A percentile compares a stretch with the other conserved stretches of the same genome.
These are phyloP conservation scores for Globisporangium middletonii DNA, from an alignment of 352 stramenopile genomes.

Conservation along the genomic window DNA sequence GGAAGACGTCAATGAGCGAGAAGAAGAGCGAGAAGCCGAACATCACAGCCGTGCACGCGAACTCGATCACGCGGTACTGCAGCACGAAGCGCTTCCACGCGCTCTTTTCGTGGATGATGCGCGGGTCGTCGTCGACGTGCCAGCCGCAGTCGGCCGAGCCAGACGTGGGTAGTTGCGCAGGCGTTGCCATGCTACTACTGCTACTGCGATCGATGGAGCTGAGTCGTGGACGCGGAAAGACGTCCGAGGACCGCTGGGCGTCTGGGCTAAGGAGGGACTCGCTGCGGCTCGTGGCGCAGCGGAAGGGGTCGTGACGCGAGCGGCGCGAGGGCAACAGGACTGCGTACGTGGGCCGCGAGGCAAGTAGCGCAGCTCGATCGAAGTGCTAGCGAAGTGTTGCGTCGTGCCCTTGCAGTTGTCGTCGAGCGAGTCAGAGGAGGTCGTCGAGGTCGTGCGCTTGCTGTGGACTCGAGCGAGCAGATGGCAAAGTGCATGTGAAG, in stretches of 20 bases:
- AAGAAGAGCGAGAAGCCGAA: constrained; percentile 41
- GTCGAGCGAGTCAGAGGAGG: neutral
- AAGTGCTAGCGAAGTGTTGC: too few relatives aligned
- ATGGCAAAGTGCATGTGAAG: neutral
- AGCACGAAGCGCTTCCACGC: constrained; percentile 19
- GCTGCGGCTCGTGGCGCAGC: neutral
- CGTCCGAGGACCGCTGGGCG: neutral
- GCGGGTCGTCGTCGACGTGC: constrained; percentile 8
- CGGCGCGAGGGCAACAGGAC: neutral
- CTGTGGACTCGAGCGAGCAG: neutral
- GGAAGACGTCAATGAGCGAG: constrained; percentile 40
- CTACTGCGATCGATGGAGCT: neutral
- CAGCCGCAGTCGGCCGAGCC: neutral
- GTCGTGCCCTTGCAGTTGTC: neutral
- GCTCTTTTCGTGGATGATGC: constrained; percentile 14
- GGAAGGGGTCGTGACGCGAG: neutral
- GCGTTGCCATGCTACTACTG: constrained; percentile 7
- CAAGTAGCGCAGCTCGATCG: too few relatives aligned
- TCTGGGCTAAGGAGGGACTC: neutral
- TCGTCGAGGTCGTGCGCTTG: too few relatives aligned
- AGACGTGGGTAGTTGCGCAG: neutral
- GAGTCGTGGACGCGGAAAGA: too few relatives aligned
- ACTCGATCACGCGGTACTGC: constrained; percentile 51
- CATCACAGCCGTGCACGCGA: constrained; percentile 39
- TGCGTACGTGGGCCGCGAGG: too few relatives aligned